A percentile compares a stretch with the other conserved stretches of the same genome.
Conservation (phyloP, 2,329 filamentous ascomycete genomes). For the Diaporthe citri region DNA sequence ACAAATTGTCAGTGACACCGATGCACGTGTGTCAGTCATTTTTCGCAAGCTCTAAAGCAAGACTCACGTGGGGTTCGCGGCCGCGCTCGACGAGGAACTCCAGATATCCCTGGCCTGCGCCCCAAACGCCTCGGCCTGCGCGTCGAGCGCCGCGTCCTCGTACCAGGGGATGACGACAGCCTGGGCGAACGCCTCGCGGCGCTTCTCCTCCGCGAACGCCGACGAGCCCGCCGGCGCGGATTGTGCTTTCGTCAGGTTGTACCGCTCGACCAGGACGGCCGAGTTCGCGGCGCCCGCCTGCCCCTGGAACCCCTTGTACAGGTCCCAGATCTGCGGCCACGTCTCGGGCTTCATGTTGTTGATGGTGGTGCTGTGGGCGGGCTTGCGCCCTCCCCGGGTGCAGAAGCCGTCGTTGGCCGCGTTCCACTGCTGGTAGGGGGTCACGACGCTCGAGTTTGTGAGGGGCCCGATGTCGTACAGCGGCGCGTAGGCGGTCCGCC, state of each 20-base stretch:
- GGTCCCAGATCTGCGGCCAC: conserved; percentile 55
- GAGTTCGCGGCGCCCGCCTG: conserved; percentile 48
- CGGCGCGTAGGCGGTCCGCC: conserved; percentile 50
- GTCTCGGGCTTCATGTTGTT: conserved; percentile 49
- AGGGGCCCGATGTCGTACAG: conserved; percentile 51
- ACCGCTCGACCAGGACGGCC: conserved; percentile 52
- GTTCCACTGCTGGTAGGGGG: conserved; percentile 55
- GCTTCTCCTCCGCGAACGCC: conserved; percentile 45
- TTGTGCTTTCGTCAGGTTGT: conserved; percentile 40
- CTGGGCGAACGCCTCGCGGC: conserved; percentile 46
- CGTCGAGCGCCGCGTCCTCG: conserved; percentile 50
- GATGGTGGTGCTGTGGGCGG: conserved; percentile 52
- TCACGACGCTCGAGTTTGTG: conserved; percentile 45
- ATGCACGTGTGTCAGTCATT: neutral
- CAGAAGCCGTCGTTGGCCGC: conserved; percentile 53
- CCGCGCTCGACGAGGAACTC: conserved; percentile 23
- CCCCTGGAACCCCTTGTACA: conserved; percentile 52
- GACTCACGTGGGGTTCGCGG: conserved; percentile 28
- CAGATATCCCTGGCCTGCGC: conserved; percentile 47
- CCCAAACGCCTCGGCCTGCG: conserved; percentile 51
- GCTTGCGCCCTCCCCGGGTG: conserved; percentile 53
- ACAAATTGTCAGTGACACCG: neutral
- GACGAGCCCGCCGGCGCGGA: conserved; percentile 41
- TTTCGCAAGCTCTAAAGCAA: no score
- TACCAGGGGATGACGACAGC: conserved; percentile 56